phyloP scores from a whole-genome alignment of 352 stramenopile genomes.

The Pythium sukuiense region DNA sequence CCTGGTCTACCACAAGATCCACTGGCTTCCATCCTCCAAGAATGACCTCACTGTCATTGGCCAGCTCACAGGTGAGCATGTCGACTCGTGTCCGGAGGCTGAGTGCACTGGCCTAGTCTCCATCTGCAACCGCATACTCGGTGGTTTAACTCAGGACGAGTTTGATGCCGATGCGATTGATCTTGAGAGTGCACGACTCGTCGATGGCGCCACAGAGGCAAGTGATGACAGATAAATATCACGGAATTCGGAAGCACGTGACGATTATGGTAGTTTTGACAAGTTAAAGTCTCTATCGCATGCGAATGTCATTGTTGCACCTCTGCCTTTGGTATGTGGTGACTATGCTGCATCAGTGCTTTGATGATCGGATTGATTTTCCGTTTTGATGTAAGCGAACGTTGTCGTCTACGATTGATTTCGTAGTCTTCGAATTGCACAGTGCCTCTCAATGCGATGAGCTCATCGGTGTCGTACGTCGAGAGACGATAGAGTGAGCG shows the following conservation, averaged over 20 bases:
- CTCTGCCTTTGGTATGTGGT: not conserved
- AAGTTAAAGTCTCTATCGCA: too few relatives aligned
- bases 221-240: not conserved
- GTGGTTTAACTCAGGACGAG: not conserved
- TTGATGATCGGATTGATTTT: conserved; percentile 6
- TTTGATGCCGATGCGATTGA: not conserved
- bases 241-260: not conserved
- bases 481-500: conserved; percentile 26
- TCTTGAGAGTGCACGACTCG: not conserved
- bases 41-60: not conserved
- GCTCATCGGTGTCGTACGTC: conserved; percentile 10
- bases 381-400: not conserved
- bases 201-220: not conserved
- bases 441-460: conserved; percentile 22
- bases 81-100: not conserved
- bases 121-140: not conserved
- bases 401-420: conserved; percentile 1
- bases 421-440: conserved; percentile 28
- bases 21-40: not conserved
- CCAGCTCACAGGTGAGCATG: not conserved
- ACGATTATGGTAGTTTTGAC: too few relatives aligned
- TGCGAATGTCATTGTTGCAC: not conserved
- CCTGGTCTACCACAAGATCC: not conserved
- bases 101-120: not conserved
- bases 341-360: conserved; percentile 5